These are phyloP conservation scores for Oryza meyeriana DNA, from an alignment of 176 grass and related monocot species.

Conservation along the genomic window DNA sequence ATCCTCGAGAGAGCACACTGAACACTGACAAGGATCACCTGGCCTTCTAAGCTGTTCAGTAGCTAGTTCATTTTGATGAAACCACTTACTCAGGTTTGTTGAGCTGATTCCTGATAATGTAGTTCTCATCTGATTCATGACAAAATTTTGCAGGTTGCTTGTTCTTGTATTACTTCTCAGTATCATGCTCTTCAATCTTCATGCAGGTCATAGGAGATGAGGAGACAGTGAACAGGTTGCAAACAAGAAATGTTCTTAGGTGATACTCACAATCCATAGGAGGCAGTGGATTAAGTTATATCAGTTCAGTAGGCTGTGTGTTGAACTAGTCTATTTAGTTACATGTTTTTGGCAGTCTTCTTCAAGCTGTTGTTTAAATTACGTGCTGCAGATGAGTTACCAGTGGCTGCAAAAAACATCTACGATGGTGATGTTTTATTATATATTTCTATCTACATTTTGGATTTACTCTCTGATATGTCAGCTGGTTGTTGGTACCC, in stretches of 20 bases:
- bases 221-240: background rate
- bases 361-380: background rate
- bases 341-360: background rate
- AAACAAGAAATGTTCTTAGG: background rate
- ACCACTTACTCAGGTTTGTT: slow-evolving; percentile 14
- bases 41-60: background rate
- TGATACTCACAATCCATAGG: background rate
- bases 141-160: slow-evolving; percentile 27
- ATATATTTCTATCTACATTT: background rate
- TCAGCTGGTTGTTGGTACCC: background rate
- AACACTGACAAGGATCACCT: background rate
- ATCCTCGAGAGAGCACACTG: background rate
- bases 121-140: background rate
- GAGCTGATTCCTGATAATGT: background rate
- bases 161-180: slow-evolving; percentile 3
- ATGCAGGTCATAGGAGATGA: slow-evolving; percentile 6
- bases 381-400: background rate
- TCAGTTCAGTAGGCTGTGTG: background rate
- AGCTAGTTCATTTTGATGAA: background rate
- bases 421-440: background rate
- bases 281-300: background rate
- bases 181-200: background rate
- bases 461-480: background rate
- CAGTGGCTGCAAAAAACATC: slow-evolving; percentile 2
- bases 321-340: background rate